These are phyloP conservation scores for Thraustochytrium sp. DNA, from an alignment of 352 stramenopile species.

Conservation along the genomic window DNA sequence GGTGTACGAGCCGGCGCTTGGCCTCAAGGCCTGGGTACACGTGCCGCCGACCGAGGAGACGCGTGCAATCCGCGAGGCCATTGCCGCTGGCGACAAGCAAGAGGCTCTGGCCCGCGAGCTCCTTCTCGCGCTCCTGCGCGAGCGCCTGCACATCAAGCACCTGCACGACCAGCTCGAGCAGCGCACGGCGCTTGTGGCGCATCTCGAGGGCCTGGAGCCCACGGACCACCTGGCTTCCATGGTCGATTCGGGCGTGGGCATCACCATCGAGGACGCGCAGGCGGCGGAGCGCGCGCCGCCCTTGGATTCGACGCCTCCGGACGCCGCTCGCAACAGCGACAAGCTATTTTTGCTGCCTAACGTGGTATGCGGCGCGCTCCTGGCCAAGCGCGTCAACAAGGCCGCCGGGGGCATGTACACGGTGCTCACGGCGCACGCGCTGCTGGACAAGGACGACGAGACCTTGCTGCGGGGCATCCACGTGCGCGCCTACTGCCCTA, in stretches of 20 bases:
- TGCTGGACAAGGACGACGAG: slow-evolving; percentile 13
- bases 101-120: background rate
- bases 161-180: background rate
- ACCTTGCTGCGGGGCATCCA: slow-evolving; percentile 4
- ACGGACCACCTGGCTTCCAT: background rate
- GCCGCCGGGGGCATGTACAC: slow-evolving; percentile 35
- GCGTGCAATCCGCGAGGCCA: background rate
- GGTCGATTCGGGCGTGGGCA: background rate
- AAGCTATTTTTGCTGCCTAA: slow-evolving; percentile 25
- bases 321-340: background rate
- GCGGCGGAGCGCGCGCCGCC: background rate
- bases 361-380: background rate
- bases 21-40: background rate
- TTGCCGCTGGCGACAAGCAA: background rate
- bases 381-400: background rate
- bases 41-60: background rate
- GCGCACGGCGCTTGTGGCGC: background rate
- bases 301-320: background rate
- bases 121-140: background rate
- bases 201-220: background rate
- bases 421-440: slow-evolving; percentile 1
- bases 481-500: slow-evolving; percentile 25
- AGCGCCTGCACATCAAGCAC: background rate
- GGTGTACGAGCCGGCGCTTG: slow-evolving; percentile 14
- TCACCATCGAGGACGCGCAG: background rate